Base-by-base conservation (phyloP, 1,284 basidiomycete species). In the Moesziomyces parantarcticus region DNA sequence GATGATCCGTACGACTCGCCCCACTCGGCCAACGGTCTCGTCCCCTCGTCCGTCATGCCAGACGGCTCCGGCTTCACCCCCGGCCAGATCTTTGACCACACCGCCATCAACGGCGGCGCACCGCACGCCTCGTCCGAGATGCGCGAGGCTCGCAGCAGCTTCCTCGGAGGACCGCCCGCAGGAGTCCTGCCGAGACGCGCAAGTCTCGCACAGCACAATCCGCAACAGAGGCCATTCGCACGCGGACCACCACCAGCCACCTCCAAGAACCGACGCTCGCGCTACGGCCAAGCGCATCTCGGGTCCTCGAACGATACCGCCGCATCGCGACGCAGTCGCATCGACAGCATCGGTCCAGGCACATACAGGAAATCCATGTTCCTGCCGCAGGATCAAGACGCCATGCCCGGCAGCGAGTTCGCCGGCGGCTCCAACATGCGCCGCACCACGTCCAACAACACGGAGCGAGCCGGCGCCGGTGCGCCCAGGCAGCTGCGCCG, bases 341-440 rank as follows among this genome's bases (percentile, higher is more conserved):
- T 76, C 58, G 74, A 76, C 54, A 69, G 65, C 32, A 51, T 76
- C 8, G 74, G 74, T 5, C 69, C 74, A n/a, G 74, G 74, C 13
- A 76, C 70, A 21, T 76, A 76, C 21, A 59, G 74, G 22, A 76
- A 76, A 40, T 72, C 68, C 26, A 76, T 76, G 74, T 76, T 62
- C 41, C 42, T 76, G 48, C 47, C 50, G 16, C 39, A 49, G 3
- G 55, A 61, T 11, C 48, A 57, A 26, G 65, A 62, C 22, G 54
- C 67, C 20, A 39, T 45, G 41, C 40, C 50, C 2, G 13, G n/a
- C n/a, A 43, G 18, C 10, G 65, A 61, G 11, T 41, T 42, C 20
- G 34, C 46, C 1, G 54, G 58, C 16, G 62, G 58, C 10, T 62
- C 62, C 23, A 51, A 58, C 36, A 56, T 55, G 25, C 52, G 60